These are phyloP conservation scores for Ampelomyces quisqualis DNA, from an alignment of 2,329 filamentous ascomycete species.

Conservation along the genomic window DNA sequence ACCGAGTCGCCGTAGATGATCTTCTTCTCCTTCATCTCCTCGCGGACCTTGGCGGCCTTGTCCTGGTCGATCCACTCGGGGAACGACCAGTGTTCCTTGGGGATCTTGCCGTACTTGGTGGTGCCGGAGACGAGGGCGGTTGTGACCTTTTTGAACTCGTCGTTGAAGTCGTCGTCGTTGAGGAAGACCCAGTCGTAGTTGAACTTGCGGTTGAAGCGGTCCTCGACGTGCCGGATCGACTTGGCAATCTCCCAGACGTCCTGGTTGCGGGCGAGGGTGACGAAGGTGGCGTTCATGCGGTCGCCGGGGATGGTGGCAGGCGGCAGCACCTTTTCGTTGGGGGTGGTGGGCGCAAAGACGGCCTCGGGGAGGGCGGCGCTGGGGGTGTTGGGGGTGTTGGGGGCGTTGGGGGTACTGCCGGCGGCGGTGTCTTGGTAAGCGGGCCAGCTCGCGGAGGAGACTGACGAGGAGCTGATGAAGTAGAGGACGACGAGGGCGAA, in stretches of 20 bases:
- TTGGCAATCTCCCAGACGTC: slow-evolving; percentile 97
- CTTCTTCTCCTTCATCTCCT: slow-evolving; percentile 91
- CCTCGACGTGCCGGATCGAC: slow-evolving; percentile 94
- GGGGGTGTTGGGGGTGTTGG: slow-evolving; percentile 12
- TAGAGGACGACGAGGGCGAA: slow-evolving; percentile 79
- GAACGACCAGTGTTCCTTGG: slow-evolving; percentile 94
- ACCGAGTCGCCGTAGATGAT: slow-evolving; percentile 98
- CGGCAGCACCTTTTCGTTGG: slow-evolving; percentile 38
- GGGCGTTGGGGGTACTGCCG: slow-evolving; percentile 7
- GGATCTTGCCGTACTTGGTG: slow-evolving; percentile 86
- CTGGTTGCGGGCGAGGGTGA: slow-evolving; percentile 87
- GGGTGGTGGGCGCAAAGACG: slow-evolving; percentile 28
- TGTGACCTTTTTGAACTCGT: slow-evolving; percentile 90
- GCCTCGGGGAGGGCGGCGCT: slow-evolving; percentile 20
- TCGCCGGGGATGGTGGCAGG: slow-evolving; percentile 60
- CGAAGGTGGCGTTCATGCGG: slow-evolving; percentile 95
- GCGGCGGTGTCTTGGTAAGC: slow-evolving; percentile 24
- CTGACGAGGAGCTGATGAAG: slow-evolving; percentile 68
- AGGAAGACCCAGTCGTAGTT: slow-evolving; percentile 99
- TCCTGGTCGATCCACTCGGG: slow-evolving; percentile 94
- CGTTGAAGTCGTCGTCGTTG: slow-evolving; percentile 93
- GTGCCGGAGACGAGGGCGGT: slow-evolving; percentile 86
- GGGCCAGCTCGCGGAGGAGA: slow-evolving; percentile 42
- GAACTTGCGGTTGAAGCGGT: slow-evolving; percentile 95
- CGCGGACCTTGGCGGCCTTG: slow-evolving; percentile 82